Evolutionary conservation across 257 asterid genomes (phyloP), one percentile per base, ranked within the genome.

Genomic region (Plantago ovata): DNA sequence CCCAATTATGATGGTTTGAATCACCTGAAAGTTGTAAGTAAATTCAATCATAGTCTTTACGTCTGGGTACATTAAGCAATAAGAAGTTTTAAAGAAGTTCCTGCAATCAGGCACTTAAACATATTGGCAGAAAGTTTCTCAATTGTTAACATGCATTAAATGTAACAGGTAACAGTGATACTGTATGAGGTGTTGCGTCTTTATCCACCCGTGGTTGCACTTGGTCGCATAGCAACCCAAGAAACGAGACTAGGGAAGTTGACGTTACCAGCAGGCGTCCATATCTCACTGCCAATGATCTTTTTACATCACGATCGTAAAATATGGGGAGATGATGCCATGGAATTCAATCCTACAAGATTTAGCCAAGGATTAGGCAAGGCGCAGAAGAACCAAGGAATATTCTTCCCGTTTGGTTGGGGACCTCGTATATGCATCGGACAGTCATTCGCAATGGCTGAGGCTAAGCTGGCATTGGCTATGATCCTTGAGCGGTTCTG

Each of bases 1-100:
- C 71, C 78, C 2, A 55, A 60, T 24, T 65, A 60, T 33, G 78
- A 71, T 18, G 69, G 69, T 0, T 43, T 78, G 24, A 72, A 56
- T 46, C 69, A 23, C 56, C 69, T 78, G 7, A 71, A 78, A 69
- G 43, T 54, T 54, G 84, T 78, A 54, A 62, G 81, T 68, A 21
- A 15, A n/a, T n/a, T n/a, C 5, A 40, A 11, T 16, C 3, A 0
- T 13, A 13, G n/a, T n/a, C n/a, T n/a, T n/a, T n/a, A n/a, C n/a
- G n/a, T n/a, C n/a, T n/a, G n/a, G n/a, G n/a, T n/a, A n/a, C n/a
- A n/a, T n/a, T n/a, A n/a, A n/a, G n/a, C n/a, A n/a, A n/a, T n/a
- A n/a, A n/a, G n/a, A n/a, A n/a, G n/a, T n/a, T n/a, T n/a, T n/a
- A n/a, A n/a, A n/a, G n/a, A n/a, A n/a, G n/a, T n/a, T n/a, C n/a